phyloP scores from a whole-genome alignment of 139 green algal species.

The Ettlia oleoabundans region DNA sequence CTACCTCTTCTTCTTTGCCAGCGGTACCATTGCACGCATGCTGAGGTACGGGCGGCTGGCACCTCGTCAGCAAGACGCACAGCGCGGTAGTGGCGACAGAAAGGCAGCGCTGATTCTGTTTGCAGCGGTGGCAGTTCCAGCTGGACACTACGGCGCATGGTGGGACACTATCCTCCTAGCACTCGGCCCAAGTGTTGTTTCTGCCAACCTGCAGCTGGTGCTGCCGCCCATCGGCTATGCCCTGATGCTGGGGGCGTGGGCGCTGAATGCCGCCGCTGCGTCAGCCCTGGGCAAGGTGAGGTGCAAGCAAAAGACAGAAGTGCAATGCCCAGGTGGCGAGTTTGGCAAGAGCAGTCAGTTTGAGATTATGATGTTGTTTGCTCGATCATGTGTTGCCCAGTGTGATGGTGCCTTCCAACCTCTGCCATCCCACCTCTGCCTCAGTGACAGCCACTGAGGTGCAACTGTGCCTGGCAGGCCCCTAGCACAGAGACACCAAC shows the following conservation, averaged over 20 bases:
- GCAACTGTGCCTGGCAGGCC: no score
- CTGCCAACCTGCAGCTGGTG: neutral
- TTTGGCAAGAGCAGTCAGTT: no score
- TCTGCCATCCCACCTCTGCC: no score
- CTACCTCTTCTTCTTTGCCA: conserved; percentile 68
- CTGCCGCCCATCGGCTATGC: conserved; percentile 46
- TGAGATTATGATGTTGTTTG: no score
- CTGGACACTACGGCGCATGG: conserved; percentile 56
- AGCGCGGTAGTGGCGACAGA: conserved; percentile 36
- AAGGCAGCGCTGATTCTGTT: conserved; percentile 51
- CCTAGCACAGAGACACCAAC: no score
- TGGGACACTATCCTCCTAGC: neutral
- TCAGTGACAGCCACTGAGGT: no score
- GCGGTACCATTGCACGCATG: conserved; percentile 52
- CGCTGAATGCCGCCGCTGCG: conserved; percentile 53
- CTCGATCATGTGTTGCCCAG: no score
- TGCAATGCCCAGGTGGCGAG: neutral
- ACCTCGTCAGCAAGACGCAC: conserved; percentile 37
- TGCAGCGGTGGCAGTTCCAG: conserved; percentile 43
- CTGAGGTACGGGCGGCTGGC: conserved; percentile 50
- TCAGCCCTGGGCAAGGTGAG: conserved; percentile 42
- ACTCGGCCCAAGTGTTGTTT: neutral
- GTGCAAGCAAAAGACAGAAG: neutral
- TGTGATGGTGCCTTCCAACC: no score
- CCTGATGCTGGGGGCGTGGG: conserved; percentile 40